Evolutionary conservation across 2,329 filamentous ascomycete species (phyloP), one percentile per base, ranked within the genome.

Genomic region (Fusarium piperis): DNA sequence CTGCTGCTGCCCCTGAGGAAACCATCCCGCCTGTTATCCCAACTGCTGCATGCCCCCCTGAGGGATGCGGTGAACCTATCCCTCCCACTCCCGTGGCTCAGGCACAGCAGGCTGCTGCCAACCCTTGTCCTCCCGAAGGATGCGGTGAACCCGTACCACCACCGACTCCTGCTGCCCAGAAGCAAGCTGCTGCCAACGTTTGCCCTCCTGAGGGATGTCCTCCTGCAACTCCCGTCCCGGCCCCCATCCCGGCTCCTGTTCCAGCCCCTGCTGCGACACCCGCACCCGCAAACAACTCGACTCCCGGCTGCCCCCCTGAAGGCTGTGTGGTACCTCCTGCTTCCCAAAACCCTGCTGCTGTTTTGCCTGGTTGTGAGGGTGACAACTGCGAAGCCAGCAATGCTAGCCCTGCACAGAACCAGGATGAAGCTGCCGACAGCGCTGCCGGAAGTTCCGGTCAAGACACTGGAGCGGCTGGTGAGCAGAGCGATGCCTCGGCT

Each of bases 201-300:
- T 73, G 52, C 6, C 63, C 64, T 4, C 58, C 64, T n/a, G 57
- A 63, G 20, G 65, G 68, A 13, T 74, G 71, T 7, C 32, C 46
- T 4, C 16, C 55, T 9, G 51, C 44, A 23, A 35, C 64, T 12
- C 51, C 67, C 1, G n/a, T 30, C 4, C 70, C 70, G 2, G 16
- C 58, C 8, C 33, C 56, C 12, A 60, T 67, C 4, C 69, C 69
- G 28, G 51, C 51, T 12, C 32, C 46, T 13, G 28, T 30, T 32
- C 26, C 51, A 7, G 51, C 65, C 2, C 69, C 69, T n/a, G 44
- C 26, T 48, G 44, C 26, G 16, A 48, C 51, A 3, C 55, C 36
- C 9, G 55, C 36, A 20, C 57, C 57, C 13, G 11, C 44, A 0
- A 59, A 28, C 6, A 72, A 72, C 51, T 70, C 70, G 2, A 73